Evolutionary conservation across 495 filamentous ascomycete genomes (phyloP).

Genomic region (Trypethelium eluteriae): DNA sequence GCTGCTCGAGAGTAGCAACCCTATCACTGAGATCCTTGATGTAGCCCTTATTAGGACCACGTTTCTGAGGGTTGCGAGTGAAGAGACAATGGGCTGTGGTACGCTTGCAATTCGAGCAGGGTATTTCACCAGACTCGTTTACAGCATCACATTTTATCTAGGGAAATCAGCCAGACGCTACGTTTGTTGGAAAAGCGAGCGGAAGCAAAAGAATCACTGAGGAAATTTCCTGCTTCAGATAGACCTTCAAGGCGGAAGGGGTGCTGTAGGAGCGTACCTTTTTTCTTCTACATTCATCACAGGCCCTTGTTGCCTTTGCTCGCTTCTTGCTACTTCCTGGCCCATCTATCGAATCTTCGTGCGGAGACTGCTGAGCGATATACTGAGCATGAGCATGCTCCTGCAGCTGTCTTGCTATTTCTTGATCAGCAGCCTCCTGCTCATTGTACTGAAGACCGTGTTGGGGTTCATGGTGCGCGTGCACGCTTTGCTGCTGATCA

Average conservation of each 20-base stretch:
- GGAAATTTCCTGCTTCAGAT: neutral
- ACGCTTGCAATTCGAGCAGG: constrained; percentile 79
- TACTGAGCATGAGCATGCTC: constrained; percentile 6
- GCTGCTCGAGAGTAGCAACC: constrained; percentile 70
- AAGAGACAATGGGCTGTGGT: constrained; percentile 74
- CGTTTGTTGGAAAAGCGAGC: neutral
- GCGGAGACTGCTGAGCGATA: neutral
- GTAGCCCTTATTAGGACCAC: constrained; percentile 95
- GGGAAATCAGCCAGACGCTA: neutral
- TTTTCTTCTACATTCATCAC: constrained; percentile 90
- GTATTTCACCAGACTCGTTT: constrained; percentile 66
- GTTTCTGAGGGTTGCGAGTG: constrained; percentile 87
- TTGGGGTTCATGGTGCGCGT: neutral
- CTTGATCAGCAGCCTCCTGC: constrained; percentile 2
- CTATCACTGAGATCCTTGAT: constrained; percentile 94
- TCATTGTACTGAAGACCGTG: neutral
- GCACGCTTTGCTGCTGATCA: constrained; percentile 1
- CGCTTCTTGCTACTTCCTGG: constrained; percentile 45
- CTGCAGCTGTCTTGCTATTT: constrained; percentile 2
- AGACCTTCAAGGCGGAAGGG: neutral
- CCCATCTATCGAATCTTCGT: constrained; percentile 10
- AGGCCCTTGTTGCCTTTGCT: constrained; percentile 87
- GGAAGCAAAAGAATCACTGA: neutral
- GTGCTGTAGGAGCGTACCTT: constrained; percentile 49
- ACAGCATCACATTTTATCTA: constrained; percentile 87